Evolutionary conservation across 257 asterid genomes (phyloP).

Genomic region (Ligustrum vulgare): DNA sequence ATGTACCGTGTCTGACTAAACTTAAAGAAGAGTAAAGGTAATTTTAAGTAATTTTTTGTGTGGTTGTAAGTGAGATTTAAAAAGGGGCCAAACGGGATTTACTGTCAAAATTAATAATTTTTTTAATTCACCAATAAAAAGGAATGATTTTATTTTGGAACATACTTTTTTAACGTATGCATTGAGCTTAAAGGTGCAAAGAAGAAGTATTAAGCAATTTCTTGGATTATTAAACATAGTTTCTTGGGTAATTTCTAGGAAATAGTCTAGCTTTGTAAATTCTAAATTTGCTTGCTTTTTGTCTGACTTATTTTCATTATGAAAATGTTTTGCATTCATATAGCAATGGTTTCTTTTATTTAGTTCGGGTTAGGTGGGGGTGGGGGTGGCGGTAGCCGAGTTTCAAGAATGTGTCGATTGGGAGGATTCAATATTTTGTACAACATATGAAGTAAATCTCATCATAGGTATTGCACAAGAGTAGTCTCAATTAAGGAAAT

Average conservation of each 20-base stretch:
- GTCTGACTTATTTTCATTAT: neutral
- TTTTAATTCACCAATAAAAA: no score
- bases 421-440: neutral
- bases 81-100: no score
- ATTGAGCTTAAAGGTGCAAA: neutral
- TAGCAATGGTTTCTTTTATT: no score
- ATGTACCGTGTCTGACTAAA: neutral
- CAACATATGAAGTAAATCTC: neutral
- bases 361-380: no score
- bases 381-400: no score
- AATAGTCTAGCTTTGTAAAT: neutral
- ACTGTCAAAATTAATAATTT: no score
- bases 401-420: neutral
- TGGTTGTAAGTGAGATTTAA: no score
- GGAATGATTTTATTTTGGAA: no score
- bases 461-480: no score
- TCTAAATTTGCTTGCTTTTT: neutral
- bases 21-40: neutral
- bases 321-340: no score
- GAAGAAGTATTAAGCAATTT: conserved; percentile 7
- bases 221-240: neutral
- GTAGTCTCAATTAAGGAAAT: no score
- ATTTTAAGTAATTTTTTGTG: neutral
- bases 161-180: no score
- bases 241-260: conserved; percentile 1